Percentiles rank a stretch among this genome's conserved stretches.
Evolutionary conservation across 208 protist species (phyloP).

Genomic region (Acanthamoeba lugdunensis): DNA sequence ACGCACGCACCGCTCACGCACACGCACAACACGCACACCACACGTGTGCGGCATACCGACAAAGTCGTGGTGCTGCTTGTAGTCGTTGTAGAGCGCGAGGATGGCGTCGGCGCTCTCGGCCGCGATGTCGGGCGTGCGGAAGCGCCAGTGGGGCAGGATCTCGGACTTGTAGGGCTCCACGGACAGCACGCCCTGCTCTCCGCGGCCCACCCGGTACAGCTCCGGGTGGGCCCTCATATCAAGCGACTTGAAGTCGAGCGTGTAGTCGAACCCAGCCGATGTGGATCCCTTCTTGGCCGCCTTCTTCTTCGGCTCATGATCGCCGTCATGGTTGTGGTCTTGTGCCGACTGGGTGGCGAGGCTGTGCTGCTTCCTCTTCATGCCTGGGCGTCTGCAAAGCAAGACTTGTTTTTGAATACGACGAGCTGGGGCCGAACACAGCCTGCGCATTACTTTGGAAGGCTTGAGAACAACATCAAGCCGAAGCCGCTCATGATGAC

Average conservation of each 20-base stretch:
- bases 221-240: background rate
- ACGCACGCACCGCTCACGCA: background rate
- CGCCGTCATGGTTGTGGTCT: background rate
- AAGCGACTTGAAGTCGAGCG: constrained; percentile 2
- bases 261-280: background rate
- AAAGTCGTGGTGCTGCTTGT: constrained; percentile 60
- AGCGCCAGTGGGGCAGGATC: constrained; percentile 74
- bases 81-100: constrained; percentile 31
- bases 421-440: too few species aligned
- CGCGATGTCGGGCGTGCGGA: constrained; percentile 53
- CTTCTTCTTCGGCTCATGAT: background rate
- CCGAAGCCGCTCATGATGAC: too few species aligned
- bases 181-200: constrained; percentile 65
- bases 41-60: background rate
- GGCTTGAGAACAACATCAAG: too few species aligned
- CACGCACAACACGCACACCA: background rate
- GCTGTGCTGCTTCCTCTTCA: background rate
- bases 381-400: too few species aligned
- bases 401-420: too few species aligned
- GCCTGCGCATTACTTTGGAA: too few species aligned
- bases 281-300: background rate
- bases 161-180: constrained; percentile 71
- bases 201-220: constrained; percentile 2
- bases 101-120: constrained; percentile 34
- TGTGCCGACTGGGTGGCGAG: background rate